Conservation (phyloP, 1,284 basidiomycete species). For the Naganishia albida region DNA sequence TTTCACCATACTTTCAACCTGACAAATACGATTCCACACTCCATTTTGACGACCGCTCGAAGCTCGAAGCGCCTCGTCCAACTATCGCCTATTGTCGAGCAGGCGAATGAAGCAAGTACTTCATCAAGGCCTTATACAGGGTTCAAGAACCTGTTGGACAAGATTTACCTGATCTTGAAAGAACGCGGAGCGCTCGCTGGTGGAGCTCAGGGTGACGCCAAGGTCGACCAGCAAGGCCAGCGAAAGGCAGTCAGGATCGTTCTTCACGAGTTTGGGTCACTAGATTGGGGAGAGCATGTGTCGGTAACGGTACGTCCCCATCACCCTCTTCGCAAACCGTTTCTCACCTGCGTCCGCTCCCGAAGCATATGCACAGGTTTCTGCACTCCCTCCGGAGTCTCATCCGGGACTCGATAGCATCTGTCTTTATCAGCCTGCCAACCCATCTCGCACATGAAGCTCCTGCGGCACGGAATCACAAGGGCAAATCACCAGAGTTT, state of each 20-base stretch:
- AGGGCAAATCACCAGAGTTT: conserved; percentile 51
- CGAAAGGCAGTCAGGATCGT: conserved; percentile 60
- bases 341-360: neutral
- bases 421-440: conserved; percentile 69
- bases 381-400: conserved; percentile 65
- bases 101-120: neutral
- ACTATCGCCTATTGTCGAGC: neutral
- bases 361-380: conserved; percentile 69
- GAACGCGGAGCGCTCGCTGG: conserved; percentile 7
- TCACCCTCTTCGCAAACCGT: conserved; percentile 7
- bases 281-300: conserved; percentile 67
- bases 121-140: conserved; percentile 5
- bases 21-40: conserved; percentile 27
- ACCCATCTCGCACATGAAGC: conserved; percentile 44
- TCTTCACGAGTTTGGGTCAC: conserved; percentile 69
- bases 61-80: conserved; percentile 13
- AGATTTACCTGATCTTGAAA: neutral
- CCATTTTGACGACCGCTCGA: conserved; percentile 7
- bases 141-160: conserved; percentile 11
- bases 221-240: neutral
- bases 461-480: conserved; percentile 33
- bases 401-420: conserved; percentile 61
- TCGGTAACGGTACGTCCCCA: conserved; percentile 57
- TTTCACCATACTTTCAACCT: conserved; percentile 33
- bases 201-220: neutral